Base-by-base conservation (phyloP, 2,329 filamentous ascomycete genomes). In the Clonostachys byssicola region DNA sequence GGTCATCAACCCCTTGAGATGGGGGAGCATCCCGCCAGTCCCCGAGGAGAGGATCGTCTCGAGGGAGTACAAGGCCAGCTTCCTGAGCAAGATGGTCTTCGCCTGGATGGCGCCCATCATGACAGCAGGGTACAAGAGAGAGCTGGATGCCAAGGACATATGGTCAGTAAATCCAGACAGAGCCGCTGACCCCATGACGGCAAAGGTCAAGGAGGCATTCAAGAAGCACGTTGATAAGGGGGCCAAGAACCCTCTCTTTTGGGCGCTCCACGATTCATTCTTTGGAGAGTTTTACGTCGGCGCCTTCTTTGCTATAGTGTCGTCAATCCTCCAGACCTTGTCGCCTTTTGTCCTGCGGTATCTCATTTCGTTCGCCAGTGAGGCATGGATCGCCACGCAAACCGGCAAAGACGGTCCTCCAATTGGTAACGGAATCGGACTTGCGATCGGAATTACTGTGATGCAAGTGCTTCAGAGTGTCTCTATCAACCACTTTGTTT, bases 31-130 rank as follows among this genome's bases (percentile, higher is more conserved):
- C 3, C 79, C 81, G 2, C 70, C 77, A 0, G 68, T 85, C 1
- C 83, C 83, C 36, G 65, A 75, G 43, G 72, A 74, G 55, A 72
- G 73, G 47, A 57, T 55, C 7, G 63, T 74, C 1, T 91, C 82
- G 6, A 80, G 78, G 51, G 92, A 96, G 67, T 75, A 89, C 61
- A 75, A 71, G 5, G 92, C 92, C 6, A 71, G 78, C 3, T 85
- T 91, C 59, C 78, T 94, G 52, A 95, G 89, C 67, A 63, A 75
- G 48, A 63, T 95, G 18, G 86, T 86, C 5, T 97, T 96, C 61
- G 82, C 90, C 63, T 97, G 92, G 92, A 92, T 96, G 77, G 83
- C 83, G 1, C 85, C 89, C 2, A 62, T 97, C 47, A 97, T 97
- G 92, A 76, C 69, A 52, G 85, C 86, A 65, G 94, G 94, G 35